phyloP scores from a whole-genome alignment of 192 early-diverging fungal species.

The Coemansia aciculifera region DNA sequence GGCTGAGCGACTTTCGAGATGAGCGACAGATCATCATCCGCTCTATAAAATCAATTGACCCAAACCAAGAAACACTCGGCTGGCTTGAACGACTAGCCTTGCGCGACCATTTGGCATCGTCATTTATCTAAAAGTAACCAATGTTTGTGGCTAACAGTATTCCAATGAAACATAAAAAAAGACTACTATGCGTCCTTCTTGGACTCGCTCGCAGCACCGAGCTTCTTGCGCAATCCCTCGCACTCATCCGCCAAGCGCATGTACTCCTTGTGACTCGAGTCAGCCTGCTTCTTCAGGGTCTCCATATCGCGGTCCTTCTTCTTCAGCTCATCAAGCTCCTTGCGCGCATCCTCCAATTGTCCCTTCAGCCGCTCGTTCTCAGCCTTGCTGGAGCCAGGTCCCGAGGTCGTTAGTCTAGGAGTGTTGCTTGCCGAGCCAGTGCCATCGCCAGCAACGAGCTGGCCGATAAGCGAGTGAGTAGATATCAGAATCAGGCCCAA shows the following conservation, averaged over 20 bases:
- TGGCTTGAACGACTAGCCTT: slow-evolving; percentile 48
- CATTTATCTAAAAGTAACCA: slow-evolving; percentile 2
- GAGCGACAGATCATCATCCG: slow-evolving; percentile 39
- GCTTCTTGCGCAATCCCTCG: slow-evolving; percentile 38
- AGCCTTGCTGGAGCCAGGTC: slow-evolving; percentile 27
- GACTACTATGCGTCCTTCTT: slow-evolving; percentile 46
- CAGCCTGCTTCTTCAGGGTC: slow-evolving; percentile 56
- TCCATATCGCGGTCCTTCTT: slow-evolving; percentile 49
- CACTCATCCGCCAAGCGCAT: slow-evolving; percentile 55
- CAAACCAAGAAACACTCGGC: slow-evolving; percentile 37
- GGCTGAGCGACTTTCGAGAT: slow-evolving; percentile 27
- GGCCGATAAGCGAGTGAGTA: slow-evolving; percentile 48
- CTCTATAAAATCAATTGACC: slow-evolving; percentile 15
- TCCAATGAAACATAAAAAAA: not conserved
- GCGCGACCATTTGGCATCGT: slow-evolving; percentile 16
- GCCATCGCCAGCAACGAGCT: slow-evolving; percentile 31
- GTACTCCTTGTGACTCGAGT: slow-evolving; percentile 53
- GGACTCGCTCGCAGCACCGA: slow-evolving; percentile 32
- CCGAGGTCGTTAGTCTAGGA: slow-evolving; percentile 22
- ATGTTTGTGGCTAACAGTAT: not conserved
- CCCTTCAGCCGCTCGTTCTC: slow-evolving; percentile 38
- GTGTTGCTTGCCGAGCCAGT: slow-evolving; percentile 6
- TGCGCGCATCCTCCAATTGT: slow-evolving; percentile 39
- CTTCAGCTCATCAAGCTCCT: slow-evolving; percentile 52
- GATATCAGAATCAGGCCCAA: slow-evolving; percentile 54